Base-by-base conservation (phyloP, 2,329 filamentous ascomycete genomes). In the Colletotrichum brevisporum region DNA sequence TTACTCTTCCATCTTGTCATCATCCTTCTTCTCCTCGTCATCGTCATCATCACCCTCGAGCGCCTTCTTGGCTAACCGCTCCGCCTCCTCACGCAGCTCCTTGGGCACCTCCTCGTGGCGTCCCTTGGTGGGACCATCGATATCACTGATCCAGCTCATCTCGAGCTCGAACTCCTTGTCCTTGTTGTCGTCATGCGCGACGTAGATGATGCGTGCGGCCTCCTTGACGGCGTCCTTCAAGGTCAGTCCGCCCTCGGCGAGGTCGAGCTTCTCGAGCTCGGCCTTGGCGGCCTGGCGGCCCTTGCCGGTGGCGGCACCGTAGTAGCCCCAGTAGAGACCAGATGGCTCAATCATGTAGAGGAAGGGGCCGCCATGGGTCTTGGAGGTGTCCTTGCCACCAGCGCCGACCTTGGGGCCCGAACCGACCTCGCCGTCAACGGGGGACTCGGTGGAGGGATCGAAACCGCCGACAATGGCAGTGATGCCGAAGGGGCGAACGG, bases 291-390 rank as follows among this genome's bases (percentile, higher is more conserved):
- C 92, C 85, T 99, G 96, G 75, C 96, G 89, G 72, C 96, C 96
- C 84, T 99, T 99, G 78, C 96, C 96, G 15, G 96, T 98, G 57
- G 96, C 96, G 47, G 96, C 96, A 75, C 96, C 96, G 81, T 98
- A 98, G 88, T 99, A 99, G 69, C 96, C 96, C 96, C 96, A 99
- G 87, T 97, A 98, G 74, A 95, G 84, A 64, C 96, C 96, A 77
- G 94, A 97, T 50, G 96, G 96, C 86, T 99, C 96, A 75, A 99
- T 95, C 96, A 99, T 99, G 88, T 98, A 99, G 71, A 99, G 89
- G 72, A 91, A 95, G 24, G 96, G 96, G 1, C 95, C 96, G 75
- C 96, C 96, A 79, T 94, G 90, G 80, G 90, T 92, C 77, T 90
- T 91, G 76, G 90, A 89, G 31, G 80, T 83, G 51, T 91, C 88